Percentiles rank a stretch among this genome's conserved stretches.
phyloP scores from a whole-genome alignment of 495 filamentous ascomycete genomes.

The Neurospora sp. region DNA sequence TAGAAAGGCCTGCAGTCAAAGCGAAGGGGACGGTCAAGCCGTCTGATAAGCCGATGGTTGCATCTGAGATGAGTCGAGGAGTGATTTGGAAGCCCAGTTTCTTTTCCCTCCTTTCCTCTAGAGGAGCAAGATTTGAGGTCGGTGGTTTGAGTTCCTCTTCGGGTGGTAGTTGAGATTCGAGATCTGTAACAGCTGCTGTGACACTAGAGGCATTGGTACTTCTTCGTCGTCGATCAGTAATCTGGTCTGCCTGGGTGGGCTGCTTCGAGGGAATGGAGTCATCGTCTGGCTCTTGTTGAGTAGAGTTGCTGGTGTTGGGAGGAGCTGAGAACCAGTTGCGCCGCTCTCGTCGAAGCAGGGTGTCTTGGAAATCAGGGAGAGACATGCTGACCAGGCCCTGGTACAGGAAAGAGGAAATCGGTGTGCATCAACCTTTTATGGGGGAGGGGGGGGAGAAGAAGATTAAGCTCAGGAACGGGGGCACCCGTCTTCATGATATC shows the following conservation, averaged over 20 bases:
- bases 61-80: slow-evolving; percentile 29
- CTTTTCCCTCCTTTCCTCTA: background rate
- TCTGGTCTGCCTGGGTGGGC: background rate
- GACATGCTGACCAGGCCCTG: background rate
- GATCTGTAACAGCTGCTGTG: background rate
- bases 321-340: background rate
- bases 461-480: background rate
- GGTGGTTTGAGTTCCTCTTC: slow-evolving; percentile 5
- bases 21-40: slow-evolving; percentile 55
- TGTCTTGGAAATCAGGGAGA: background rate
- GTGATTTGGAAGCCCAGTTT: slow-evolving; percentile 6
- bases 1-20: slow-evolving; percentile 46
- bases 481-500: background rate
- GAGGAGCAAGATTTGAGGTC: background rate
- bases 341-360: background rate
- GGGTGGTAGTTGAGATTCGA: background rate
- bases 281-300: background rate
- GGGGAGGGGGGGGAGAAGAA: background rate
- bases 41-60: slow-evolving; percentile 47
- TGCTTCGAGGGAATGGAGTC: no score
- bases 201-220: background rate
- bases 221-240: background rate
- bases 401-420: background rate
- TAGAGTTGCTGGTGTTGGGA: background rate
- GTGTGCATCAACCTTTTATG: no score